Base-by-base conservation (phyloP, 768 basidiomycete species). In the Boletus sp. region DNA sequence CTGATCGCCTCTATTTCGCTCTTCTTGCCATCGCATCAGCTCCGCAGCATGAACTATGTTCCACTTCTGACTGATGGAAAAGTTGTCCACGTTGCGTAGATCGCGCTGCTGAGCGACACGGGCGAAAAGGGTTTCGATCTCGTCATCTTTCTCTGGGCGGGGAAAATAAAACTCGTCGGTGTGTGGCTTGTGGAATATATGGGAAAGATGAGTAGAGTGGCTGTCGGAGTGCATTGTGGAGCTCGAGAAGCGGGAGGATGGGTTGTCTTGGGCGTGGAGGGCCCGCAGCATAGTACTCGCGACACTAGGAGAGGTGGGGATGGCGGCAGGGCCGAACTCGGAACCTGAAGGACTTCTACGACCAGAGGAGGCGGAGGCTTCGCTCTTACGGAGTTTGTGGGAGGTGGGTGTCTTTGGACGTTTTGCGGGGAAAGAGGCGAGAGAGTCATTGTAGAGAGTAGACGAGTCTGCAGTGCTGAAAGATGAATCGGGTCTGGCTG, bases 51-150 rank as follows among this genome's bases (percentile, higher is more conserved):
- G 81, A 7, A 99, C 88, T 66, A 98, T 83, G 59, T 79, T 77
- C 95, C 96, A 99, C 73, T 98, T 98, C 70, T 92, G 90, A 30
- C 92, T 88, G 23, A 90, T 79, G 15, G 82, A 63, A 53, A 91
- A 74, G 55, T 79, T 72, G 9, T 82, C 80, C 27, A 87, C 71
- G 25, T 83, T 82, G 11, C 72, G 79, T 25, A 91, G 69, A 60
- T 83, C 88, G 40, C 92, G 82, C 27, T 81, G 84, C 39, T 81
- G 80, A 62, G 83, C 82, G 51, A 97, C 82, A 51, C 84, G 82
- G 58, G 90, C 82, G 68, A 97, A 98, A 46, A 94, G 74, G 5
- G 71, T 75, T 67, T 95, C 87, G 25, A 98, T 86, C 51, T 93
- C 87, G 42, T 83, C 80, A 54, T 90, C 85, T 25, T 77, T 81